A percentile compares a stretch with the other conserved stretches of the same genome.
Evolutionary conservation across 805 yeast species (phyloP).

Genomic region (Metschnikowia matae): DNA sequence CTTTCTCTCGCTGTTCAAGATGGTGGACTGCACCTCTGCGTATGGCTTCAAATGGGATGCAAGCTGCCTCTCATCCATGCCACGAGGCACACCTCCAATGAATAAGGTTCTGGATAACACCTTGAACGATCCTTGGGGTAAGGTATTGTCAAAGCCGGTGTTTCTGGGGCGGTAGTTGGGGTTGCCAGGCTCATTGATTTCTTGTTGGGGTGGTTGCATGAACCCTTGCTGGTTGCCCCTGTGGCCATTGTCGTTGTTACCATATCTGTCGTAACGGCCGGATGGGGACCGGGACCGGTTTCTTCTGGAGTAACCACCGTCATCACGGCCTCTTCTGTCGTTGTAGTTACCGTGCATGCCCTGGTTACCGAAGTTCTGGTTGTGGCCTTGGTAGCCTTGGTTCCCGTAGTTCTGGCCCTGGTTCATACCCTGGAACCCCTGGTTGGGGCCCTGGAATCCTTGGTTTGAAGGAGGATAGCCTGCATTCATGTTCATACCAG

Average conservation of each 20-base stretch:
- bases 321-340: constrained; percentile 30
- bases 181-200: constrained; percentile 64
- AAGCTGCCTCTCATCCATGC: constrained; percentile 73
- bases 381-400: background rate
- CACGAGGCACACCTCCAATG: constrained; percentile 87
- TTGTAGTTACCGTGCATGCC: constrained; percentile 6
- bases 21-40: constrained; percentile 89
- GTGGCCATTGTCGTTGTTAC: constrained; percentile 4
- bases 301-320: constrained; percentile 42
- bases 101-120: constrained; percentile 88
- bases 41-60: constrained; percentile 70
- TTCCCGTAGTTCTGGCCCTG: constrained; percentile 15
- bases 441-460: background rate
- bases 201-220: constrained; percentile 29
- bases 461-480: background rate
- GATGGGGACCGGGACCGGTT: constrained; percentile 54
- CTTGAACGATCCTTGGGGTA: constrained; percentile 76
- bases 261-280: constrained; percentile 19
- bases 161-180: constrained; percentile 75
- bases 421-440: background rate
- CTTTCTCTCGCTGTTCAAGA: constrained; percentile 80
- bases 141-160: constrained; percentile 61
- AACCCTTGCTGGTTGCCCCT: constrained; percentile 8
- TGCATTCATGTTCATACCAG: background rate
- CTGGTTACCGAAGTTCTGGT: background rate